phyloP scores from a whole-genome alignment of 805 yeast genomes.

The Kluyveromyces nonfermentans region DNA sequence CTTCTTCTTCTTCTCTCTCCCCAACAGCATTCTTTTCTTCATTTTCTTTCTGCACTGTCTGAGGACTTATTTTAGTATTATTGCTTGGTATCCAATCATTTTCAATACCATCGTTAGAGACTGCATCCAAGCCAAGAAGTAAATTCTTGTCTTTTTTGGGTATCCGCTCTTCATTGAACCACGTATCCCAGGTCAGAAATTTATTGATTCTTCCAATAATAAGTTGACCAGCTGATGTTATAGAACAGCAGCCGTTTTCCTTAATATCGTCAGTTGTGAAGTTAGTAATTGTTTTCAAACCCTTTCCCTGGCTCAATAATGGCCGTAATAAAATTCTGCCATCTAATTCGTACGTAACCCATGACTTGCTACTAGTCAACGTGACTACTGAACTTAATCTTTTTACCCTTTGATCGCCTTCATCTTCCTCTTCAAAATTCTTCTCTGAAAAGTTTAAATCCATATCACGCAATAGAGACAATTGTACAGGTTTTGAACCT shows the following conservation, averaged over 20 bases:
- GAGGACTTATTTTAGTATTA: too few relatives aligned
- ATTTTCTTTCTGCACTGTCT: too few relatives aligned
- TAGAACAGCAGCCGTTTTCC: slow-evolving; percentile 23
- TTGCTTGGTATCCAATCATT: background rate
- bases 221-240: slow-evolving; percentile 19
- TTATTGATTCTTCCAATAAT: slow-evolving; percentile 21
- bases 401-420: slow-evolving; percentile 4
- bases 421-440: slow-evolving; percentile 11
- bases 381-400: slow-evolving; percentile 16
- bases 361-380: slow-evolving; percentile 27
- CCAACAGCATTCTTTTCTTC: background rate
- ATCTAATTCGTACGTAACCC: slow-evolving; percentile 25
- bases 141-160: background rate
- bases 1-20: slow-evolving; percentile 4
- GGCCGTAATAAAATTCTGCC: slow-evolving; percentile 22
- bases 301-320: slow-evolving; percentile 13
- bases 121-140: background rate
- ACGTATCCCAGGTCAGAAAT: slow-evolving; percentile 12
- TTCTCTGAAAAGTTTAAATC: slow-evolving; percentile 14
- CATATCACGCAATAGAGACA: slow-evolving; percentile 27
- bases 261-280: slow-evolving; percentile 17
- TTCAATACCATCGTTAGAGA: background rate
- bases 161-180: slow-evolving; percentile 15
- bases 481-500: slow-evolving; percentile 56
- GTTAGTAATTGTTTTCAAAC: slow-evolving; percentile 9